Percentiles rank a stretch among this genome's conserved stretches.
Conservation (phyloP, 192 early-diverging fungal species). For the Mortierella hygrophila region DNA sequence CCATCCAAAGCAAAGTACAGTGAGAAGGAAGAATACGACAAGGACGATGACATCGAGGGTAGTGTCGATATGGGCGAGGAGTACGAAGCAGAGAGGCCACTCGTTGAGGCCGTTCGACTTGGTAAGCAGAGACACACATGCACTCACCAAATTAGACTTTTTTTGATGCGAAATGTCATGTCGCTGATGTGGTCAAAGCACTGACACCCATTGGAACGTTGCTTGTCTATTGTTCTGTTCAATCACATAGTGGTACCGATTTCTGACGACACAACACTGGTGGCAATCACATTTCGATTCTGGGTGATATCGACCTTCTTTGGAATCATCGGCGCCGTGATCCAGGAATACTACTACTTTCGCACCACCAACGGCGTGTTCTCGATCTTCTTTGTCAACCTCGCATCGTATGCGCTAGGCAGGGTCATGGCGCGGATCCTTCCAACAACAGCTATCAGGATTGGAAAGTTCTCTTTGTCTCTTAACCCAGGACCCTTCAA, state of each 20-base stretch:
- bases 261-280: constrained; percentile 55
- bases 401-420: constrained; percentile 36
- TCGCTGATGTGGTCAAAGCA: neutral
- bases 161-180: neutral
- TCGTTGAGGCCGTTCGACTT: constrained; percentile 50
- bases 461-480: neutral
- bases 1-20: neutral
- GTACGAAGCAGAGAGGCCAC: constrained; percentile 20
- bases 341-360: constrained; percentile 46
- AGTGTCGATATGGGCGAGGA: constrained; percentile 14
- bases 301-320: constrained; percentile 59
- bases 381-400: constrained; percentile 44
- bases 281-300: constrained; percentile 57
- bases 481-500: constrained; percentile 63
- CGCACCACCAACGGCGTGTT: constrained; percentile 19
- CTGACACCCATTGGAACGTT: constrained; percentile 18
- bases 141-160: neutral
- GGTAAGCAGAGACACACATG: neutral
- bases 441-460: neutral
- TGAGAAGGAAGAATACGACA: constrained; percentile 4
- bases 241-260: constrained; percentile 42
- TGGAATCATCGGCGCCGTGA: constrained; percentile 27
- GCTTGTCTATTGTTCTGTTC: neutral
- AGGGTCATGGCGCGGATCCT: constrained; percentile 19
- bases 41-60: neutral